Evolutionary conservation across 495 filamentous ascomycete species (phyloP), one percentile per base, ranked within the genome.

Genomic region (Chlorociboria aeruginascens): DNA sequence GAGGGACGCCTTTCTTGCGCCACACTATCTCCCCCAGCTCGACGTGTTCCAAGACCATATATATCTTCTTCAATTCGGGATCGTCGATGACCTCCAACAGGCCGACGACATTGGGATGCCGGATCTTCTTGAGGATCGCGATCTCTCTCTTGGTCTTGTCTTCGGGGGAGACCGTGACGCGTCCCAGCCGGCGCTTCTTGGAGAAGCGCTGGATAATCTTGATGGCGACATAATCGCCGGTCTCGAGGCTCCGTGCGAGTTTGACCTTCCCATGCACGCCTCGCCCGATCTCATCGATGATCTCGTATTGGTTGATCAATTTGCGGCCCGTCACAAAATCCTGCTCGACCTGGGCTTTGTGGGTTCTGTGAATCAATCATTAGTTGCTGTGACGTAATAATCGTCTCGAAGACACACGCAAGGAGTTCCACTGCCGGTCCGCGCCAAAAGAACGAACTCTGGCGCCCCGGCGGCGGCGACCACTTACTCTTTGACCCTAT

Each of bases 241-340:
- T 89, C 31, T 77, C 70, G 7, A 84, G 63, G 57, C 95, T 86
- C 36, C 83, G 75, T 30, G 88, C 93, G 34, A 94, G 71, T 67
- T 98, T 98, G 46, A 98, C 92, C 65, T 97, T 98, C 49, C 92
- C 92, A 63, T 99, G 92, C 49, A 92, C 83, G 34, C 92, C 92
- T 36, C 90, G 83, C 32, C 92, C 92, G 44, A 99, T 82, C 67
- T 97, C 93, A 60, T 93, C 82, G 46, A 97, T 80, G 57, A 99
- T 86, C 57, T 95, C 86, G 63, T 99, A 99, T 52, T 95, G 79
- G 57, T 99, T 99, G 71, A 99, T 90, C 35, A 84, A 71, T 64
- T 99, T 99, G 48, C 90, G 82, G 40, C 92, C 92, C 7, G 92
- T 93, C 45, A 85, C 71, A 28, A 75, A 71, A 61, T 97, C 87